Conservation (phyloP, 1,284 basidiomycete genomes). For the Somion occarium region DNA sequence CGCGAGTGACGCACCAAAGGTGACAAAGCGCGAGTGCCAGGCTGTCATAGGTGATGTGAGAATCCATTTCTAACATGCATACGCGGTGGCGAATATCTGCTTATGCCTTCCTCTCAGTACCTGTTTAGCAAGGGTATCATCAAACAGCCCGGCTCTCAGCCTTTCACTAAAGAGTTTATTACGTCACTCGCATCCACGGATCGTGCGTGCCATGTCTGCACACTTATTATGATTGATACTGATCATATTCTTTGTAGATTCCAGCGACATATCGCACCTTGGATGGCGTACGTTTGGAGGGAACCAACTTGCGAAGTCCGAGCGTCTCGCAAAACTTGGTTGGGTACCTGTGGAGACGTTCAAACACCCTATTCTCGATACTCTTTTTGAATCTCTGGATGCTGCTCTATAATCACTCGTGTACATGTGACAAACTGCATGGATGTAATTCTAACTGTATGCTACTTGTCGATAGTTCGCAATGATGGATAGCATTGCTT, state of each 20-base stretch:
- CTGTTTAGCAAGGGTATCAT: constrained; percentile 31
- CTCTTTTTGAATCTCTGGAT: constrained; percentile 30
- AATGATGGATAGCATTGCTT: no score
- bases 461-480: no score
- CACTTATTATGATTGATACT: not conserved
- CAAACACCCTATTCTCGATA: constrained; percentile 29
- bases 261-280: constrained; percentile 11
- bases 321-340: constrained; percentile 32
- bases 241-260: not conserved
- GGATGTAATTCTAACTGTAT: no score
- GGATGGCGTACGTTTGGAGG: constrained; percentile 36
- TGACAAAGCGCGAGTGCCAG: constrained; percentile 26
- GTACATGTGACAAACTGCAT: no score
- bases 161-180: constrained; percentile 29
- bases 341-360: constrained; percentile 34
- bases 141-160: constrained; percentile 28
- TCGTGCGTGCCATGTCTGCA: constrained; percentile 22
- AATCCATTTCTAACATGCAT: not conserved
- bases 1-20: constrained; percentile 14
- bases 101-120: constrained; percentile 21
- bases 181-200: constrained; percentile 27
- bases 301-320: constrained; percentile 30
- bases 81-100: not conserved
- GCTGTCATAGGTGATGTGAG: constrained; percentile 34
- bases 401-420: constrained; percentile 14